Base-by-base conservation (phyloP, 1,284 basidiomycete genomes). In the Golubevia sp. region DNA sequence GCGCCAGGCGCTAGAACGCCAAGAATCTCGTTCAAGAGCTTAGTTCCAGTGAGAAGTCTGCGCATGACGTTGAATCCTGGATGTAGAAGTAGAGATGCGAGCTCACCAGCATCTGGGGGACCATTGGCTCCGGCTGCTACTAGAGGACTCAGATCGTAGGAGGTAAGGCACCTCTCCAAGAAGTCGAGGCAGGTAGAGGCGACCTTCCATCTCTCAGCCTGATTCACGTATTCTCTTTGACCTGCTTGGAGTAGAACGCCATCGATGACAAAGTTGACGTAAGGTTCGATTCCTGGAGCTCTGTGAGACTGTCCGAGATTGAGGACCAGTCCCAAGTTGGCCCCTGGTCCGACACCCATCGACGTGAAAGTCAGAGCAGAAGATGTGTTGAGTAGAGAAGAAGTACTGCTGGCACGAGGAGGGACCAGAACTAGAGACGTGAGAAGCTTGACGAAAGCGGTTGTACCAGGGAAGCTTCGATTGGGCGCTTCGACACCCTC, bases 11-110 rank as follows among this genome's bases (percentile, higher is more conserved):
- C 88, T 58, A 94, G 86, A 74, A 94, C 92, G 1, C 90, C 88
- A 62, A 95, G 85, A 38, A 96, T 86, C 61, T 87, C 90, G 1
- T 87, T 84, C 72, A 93, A 91, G 6, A 96, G 86, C 1, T 89
- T 86, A 0, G 90, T 88, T 55, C 89, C 88, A 20, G 90, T 91
- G 53, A 98, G 86, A 6, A 98, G 79, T 0, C 93, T 88, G 55
- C 90, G 89, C 84, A 96, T 88, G 58, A 98, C 86, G 58, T 93
- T 90, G 82, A 93, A 95, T 1, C 94, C 96, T 0, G 96, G 94
- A 82, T 97, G 93, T 1, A 90, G 72, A 30, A 91, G 77, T 0
- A 85, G 61, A 54, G 58, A 76, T 0, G 78, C 76, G 0, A 85
- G 73, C 18, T 77, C 76, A 2, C 68, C 59, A 3, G 67, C 66